Evolutionary conservation across 495 filamentous ascomycete genomes (phyloP), one percentile per base, ranked within the genome.

Genomic region (Hypoxylon cercidicola): DNA sequence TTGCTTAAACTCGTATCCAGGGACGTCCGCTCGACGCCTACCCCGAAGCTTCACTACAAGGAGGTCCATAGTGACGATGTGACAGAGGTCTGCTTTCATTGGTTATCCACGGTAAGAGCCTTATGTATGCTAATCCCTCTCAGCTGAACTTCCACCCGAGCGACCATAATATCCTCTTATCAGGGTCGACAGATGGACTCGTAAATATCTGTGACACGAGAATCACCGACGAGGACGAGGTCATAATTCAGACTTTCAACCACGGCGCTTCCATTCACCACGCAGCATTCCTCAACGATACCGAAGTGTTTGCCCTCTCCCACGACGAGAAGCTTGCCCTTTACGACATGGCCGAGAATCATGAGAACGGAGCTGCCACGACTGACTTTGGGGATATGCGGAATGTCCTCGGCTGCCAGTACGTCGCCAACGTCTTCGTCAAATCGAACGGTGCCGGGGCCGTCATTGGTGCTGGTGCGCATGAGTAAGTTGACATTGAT

Each of bases 41-140:
- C 77, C 21, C 82, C 84, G 8, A 76, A 80, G 45, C 78, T 84
- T 21, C 80, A 89, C 69, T 95, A 94, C 70, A 81, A 87, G 30
- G 94, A 98, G 69, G 90, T 91, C 48, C 94, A 98, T 75, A 94
- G 89, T 55, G 94, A 98, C 75, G 93, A 97, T 73, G 84, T 98
- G 47, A 97, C 94, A 19, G 88, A 92, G 78, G 88, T 91, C 50
- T 61, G 68, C 13, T 25, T 28, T 11, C 69, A 18, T 49, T 41
- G 4, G 13, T 1, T 20, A 28, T 25, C 6, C 13, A 21, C 0
- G 10, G 5, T 19, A 20, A 11, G 28, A 18, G 3, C 15, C 12
- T 54, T 64, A 12, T 23, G 34, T 64, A 15, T 21, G 34, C 55
- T 51, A 49, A 69, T 20, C 6, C 0, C 1, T 30, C 28, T n/a